A percentile compares a stretch with the other conserved stretches of the same genome.
Conservation (phyloP, 1,284 basidiomycete genomes). For the Moniliella sp. region DNA sequence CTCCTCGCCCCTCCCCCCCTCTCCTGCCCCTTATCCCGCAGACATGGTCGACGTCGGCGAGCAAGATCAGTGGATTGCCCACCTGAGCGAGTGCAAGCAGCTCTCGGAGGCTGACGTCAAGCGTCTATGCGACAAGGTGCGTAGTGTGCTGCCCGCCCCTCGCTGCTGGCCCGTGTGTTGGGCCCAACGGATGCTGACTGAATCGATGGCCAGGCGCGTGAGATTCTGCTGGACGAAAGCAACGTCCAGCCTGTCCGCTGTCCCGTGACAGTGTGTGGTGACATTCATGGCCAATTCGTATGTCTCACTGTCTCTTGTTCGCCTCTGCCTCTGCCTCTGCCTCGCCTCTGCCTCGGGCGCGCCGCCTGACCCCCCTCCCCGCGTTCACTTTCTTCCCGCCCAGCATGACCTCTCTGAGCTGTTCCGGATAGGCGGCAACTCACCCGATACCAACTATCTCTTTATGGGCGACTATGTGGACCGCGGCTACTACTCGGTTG, state of each 20-base stretch:
- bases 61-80: slow-evolving; percentile 58
- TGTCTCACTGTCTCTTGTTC: slow-evolving; percentile 36
- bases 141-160: too few species aligned
- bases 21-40: too few species aligned
- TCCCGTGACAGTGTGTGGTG: slow-evolving; percentile 41
- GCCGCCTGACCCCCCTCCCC: too few species aligned
- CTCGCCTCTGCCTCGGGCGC: too few species aligned
- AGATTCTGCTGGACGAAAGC: slow-evolving; percentile 60
- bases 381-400: too few species aligned
- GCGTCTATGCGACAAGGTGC: slow-evolving; percentile 93
- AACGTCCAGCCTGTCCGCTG: slow-evolving; percentile 70
- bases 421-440: slow-evolving; percentile 96
- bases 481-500: slow-evolving; percentile 95
- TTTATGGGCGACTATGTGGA: slow-evolving; percentile 99
- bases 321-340: slow-evolving; percentile 2
- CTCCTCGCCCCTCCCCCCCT: too few species aligned
- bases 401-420: slow-evolving; percentile 97
- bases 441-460: slow-evolving; percentile 97
- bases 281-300: slow-evolving; percentile 98
- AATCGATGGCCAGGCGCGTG: too few species aligned
- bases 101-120: slow-evolving; percentile 87
- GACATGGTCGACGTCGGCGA: slow-evolving; percentile 31
- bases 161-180: too few species aligned
- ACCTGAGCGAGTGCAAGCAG: slow-evolving; percentile 93
- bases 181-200: too few species aligned